These are phyloP conservation scores for Trichocladium uniseriatum DNA, from an alignment of 495 filamentous ascomycete species.

Conservation along the genomic window DNA sequence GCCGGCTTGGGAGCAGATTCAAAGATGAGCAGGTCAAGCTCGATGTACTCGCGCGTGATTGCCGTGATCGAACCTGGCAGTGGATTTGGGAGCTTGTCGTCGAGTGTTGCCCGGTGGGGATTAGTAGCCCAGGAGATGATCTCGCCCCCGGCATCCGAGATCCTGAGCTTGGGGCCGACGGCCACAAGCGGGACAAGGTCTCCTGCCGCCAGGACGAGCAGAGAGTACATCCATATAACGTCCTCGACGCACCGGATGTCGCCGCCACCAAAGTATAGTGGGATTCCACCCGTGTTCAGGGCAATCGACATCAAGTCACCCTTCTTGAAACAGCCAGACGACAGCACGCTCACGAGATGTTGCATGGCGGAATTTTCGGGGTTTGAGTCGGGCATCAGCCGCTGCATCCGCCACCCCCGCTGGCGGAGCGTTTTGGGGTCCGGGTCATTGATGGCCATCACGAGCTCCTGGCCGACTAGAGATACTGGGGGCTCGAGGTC, in stretches of 20 bases:
- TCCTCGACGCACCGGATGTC: constrained; percentile 9
- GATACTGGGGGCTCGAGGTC: neutral
- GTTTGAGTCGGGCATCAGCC: constrained; percentile 1
- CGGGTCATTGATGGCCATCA: neutral
- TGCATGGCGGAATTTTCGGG: constrained; percentile 8
- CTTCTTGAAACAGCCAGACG: constrained; percentile 13
- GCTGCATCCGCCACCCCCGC: constrained; percentile 7
- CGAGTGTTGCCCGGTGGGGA: neutral
- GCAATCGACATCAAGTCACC: constrained; percentile 20
- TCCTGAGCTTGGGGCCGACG: neutral
- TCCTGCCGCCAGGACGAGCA: constrained; percentile 13
- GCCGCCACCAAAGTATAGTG: constrained; percentile 11
- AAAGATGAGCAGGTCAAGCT: constrained; percentile 16
- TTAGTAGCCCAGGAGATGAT: constrained; percentile 13
- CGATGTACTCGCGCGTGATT: constrained; percentile 13
- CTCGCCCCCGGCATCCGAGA: neutral
- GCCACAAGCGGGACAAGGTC: constrained; percentile 12
- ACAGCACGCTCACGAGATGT: constrained; percentile 14
- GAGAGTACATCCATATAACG: constrained; percentile 12
- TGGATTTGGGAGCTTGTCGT: neutral
- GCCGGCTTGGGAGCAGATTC: neutral
- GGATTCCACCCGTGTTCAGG: constrained; percentile 18
- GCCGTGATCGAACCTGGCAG: constrained; percentile 3
- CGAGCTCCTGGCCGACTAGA: neutral
- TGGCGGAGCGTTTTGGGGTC: constrained; percentile 9